These are phyloP conservation scores for Macadamia tetraphylla DNA, from an alignment of 164 flowering plant species.

Conservation along the genomic window DNA sequence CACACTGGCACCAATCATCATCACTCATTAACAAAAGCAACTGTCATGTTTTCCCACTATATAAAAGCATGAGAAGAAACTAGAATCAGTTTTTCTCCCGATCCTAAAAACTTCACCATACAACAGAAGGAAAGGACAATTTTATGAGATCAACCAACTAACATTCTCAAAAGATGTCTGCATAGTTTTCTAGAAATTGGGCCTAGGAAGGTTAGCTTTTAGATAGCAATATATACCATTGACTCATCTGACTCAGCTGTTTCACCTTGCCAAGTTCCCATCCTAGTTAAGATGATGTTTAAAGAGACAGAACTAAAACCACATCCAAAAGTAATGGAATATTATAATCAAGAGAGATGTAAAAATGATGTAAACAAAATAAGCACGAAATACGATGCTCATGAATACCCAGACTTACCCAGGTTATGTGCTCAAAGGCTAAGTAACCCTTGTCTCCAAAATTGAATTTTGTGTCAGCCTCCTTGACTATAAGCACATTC, in stretches of 20 bases:
- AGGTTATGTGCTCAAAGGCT: conserved; percentile 91
- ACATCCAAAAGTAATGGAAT: background rate
- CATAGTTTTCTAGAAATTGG: too few species aligned
- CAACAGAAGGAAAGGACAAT: background rate
- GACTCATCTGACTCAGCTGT: too few species aligned
- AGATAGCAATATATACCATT: too few species aligned
- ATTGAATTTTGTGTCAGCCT: conserved; percentile 82
- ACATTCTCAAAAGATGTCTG: background rate
- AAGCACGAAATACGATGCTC: too few species aligned
- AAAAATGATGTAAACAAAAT: background rate
- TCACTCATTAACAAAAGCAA: too few species aligned
- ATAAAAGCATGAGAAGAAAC: background rate
- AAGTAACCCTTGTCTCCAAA: conserved; percentile 92
- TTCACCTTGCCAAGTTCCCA: too few species aligned
- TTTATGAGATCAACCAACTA: background rate
- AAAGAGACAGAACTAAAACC: too few species aligned
- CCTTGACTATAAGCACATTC: conserved; percentile 84
- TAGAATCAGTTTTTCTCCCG: background rate
- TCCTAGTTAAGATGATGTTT: too few species aligned
- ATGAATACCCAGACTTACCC: conserved; percentile 47
- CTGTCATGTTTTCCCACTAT: too few species aligned
- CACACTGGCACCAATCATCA: too few species aligned
- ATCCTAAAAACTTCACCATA: background rate
- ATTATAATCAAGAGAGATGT: background rate
- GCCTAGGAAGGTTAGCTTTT: too few species aligned